Base-by-base conservation (phyloP, 2,329 filamentous ascomycete species). In the Byssothecium circinans region DNA sequence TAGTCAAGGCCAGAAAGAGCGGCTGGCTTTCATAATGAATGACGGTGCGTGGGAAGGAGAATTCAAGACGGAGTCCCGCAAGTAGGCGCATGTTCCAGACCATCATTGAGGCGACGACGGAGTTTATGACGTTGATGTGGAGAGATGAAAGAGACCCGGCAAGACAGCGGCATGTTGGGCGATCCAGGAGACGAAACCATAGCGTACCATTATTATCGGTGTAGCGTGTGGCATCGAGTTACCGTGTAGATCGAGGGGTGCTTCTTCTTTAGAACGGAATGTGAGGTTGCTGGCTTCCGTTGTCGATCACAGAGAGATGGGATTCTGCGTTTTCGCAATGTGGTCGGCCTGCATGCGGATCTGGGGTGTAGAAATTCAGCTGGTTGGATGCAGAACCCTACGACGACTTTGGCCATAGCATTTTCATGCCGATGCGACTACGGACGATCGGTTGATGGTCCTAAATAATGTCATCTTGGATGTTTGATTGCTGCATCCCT, bases 121-220 rank as follows among this genome's bases (percentile, higher is more conserved):
- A 17, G 14, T 29, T 18, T 45, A 45, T 49, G 47, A 49, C 47
- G 42, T 49, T 23, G 40, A 33, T 35, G 20, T 5, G 19, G 27
- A 32, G 20, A 23, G 32, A 34, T 30, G 35, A 40, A 17, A 44
- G 29, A 32, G 29, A 19, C 12, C 18, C 23, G 41, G 29, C 12
- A 15, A 19, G 22, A 41, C 17, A 19, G 12, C 10, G 23, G n/a
- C 18, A 15, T 33, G 40, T 25, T n/a, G 6, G 34, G 20, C 30
- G 27, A 22, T 14, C 4, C 17, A 15, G 22, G 37, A 29, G 37
- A 10, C 37, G 7, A 22, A 17, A 8, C 37, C 20, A 40, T 39
- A 29, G 22, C 37, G 8, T 7, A 19, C 22, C 14, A 22, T 19
- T 41, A 25, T n/a, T n/a, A n/a, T n/a, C n/a, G n/a, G n/a, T 25